phyloP scores from a whole-genome alignment of 495 filamentous ascomycete genomes.

The Aspergillus diversus region DNA sequence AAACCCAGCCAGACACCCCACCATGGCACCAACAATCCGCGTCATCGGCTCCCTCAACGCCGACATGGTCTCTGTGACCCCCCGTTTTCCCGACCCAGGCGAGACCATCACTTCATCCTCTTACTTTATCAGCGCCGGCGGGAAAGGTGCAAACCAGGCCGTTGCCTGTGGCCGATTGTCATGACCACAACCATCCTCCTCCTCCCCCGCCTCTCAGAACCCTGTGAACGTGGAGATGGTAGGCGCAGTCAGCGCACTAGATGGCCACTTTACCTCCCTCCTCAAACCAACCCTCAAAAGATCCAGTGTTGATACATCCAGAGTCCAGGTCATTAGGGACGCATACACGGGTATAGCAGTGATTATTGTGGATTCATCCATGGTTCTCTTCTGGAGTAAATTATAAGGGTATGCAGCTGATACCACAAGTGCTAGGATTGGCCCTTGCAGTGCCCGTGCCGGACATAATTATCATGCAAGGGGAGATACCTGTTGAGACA shows the following conservation, averaged over 20 bases:
- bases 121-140: slow-evolving; percentile 80
- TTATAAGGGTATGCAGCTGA: slow-evolving; percentile 51
- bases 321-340: slow-evolving; percentile 51
- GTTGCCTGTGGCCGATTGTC: slow-evolving; percentile 74
- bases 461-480: slow-evolving; percentile 80
- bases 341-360: slow-evolving; percentile 78
- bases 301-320: slow-evolving; percentile 65
- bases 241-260: slow-evolving; percentile 73
- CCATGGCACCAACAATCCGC: slow-evolving; percentile 62
- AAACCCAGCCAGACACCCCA: too few species aligned
- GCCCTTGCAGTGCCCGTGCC: slow-evolving; percentile 47
- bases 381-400: slow-evolving; percentile 79
- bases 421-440: slow-evolving; percentile 44
- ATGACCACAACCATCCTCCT: slow-evolving; percentile 37
- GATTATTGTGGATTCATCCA: slow-evolving; percentile 77
- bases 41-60: slow-evolving; percentile 92
- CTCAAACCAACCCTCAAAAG: slow-evolving; percentile 50
- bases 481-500: slow-evolving; percentile 79
- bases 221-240: slow-evolving; percentile 74
- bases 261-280: slow-evolving; percentile 46
- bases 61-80: slow-evolving; percentile 85
- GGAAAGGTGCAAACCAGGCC: slow-evolving; percentile 96
- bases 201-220: slow-evolving; percentile 32
- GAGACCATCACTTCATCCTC: slow-evolving; percentile 84
- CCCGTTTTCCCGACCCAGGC: slow-evolving; percentile 78